Conservation (phyloP, 768 basidiomycete species). For the Panellus pusillus region DNA sequence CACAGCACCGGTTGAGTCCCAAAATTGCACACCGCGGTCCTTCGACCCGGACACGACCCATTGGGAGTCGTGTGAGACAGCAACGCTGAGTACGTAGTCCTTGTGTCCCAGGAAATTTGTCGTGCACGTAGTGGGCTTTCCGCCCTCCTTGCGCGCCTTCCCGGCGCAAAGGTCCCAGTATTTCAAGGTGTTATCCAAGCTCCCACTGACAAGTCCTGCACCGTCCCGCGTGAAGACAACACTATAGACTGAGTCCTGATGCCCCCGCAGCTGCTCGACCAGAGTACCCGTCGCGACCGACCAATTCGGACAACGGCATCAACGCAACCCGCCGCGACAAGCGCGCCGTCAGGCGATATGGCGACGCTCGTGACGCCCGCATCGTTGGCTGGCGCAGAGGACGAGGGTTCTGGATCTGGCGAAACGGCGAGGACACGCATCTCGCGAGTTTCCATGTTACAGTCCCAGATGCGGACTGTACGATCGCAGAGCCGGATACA, state of each 20-base stretch:
- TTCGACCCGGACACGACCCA: conserved; percentile 95
- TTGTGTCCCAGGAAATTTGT: conserved; percentile 82
- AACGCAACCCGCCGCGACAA: conserved; percentile 42
- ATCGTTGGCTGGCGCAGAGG: conserved; percentile 23
- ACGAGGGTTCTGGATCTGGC: conserved; percentile 6
- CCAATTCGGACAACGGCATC: conserved; percentile 71
- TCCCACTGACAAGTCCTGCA: conserved; percentile 86
- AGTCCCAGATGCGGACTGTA: conserved; percentile 34
- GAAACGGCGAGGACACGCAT: conserved; percentile 23
- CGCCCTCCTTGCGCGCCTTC: conserved; percentile 45
- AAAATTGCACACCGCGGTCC: conserved; percentile 93
- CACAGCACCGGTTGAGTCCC: conserved; percentile 74
- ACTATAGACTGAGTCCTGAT: conserved; percentile 85
- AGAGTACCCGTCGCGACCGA: conserved; percentile 53
- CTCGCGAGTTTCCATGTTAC: conserved; percentile 26
- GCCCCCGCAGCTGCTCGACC: conserved; percentile 78
- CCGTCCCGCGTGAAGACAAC: conserved; percentile 96
- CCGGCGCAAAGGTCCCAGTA: conserved; percentile 81
- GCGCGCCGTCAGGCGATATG: conserved; percentile 59
- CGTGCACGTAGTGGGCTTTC: conserved; percentile 46
- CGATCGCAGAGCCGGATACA: conserved; percentile 72
- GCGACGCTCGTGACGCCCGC: conserved; percentile 66
- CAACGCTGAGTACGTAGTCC: conserved; percentile 33
- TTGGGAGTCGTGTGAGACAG: conserved; percentile 85
- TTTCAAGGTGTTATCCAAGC: conserved; percentile 85